phyloP scores from a whole-genome alignment of 1,139 yeast genomes.

The Lodderomyces metapsilosis region DNA sequence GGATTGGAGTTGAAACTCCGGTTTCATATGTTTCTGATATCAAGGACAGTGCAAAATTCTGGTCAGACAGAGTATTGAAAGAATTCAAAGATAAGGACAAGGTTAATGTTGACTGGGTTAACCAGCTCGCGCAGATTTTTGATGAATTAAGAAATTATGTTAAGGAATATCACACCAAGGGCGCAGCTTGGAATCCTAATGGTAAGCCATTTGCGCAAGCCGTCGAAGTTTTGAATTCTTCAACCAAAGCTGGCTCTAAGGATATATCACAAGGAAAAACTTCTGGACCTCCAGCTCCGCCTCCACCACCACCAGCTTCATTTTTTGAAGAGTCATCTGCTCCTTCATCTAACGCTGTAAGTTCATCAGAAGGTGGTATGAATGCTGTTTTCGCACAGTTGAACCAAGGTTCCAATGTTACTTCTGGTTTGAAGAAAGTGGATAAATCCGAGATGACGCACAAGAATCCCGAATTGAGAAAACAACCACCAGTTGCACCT shows the following conservation, averaged over 20 bases:
- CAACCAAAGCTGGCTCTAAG: constrained; percentile 30
- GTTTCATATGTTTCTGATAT: constrained; percentile 74
- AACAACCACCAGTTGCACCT: constrained; percentile 61
- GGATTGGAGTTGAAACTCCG: constrained; percentile 79
- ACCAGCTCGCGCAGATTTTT: constrained; percentile 57
- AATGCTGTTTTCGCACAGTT: constrained; percentile 90
- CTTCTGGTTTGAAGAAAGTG: constrained; percentile 85
- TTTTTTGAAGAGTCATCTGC: constrained; percentile 41
- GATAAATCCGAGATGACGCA: constrained; percentile 94
- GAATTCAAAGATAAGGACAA: constrained; percentile 73
- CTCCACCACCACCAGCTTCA: constrained; percentile 80
- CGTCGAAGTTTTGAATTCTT: constrained; percentile 14
- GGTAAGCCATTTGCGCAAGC: constrained; percentile 48
- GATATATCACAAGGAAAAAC: constrained; percentile 17
- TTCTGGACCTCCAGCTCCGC: constrained; percentile 29
- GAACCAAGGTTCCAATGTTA: constrained; percentile 80
- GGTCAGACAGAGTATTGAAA: constrained; percentile 87
- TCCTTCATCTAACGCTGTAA: constrained; percentile 16
- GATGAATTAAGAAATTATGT: constrained; percentile 71
- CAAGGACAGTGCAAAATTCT: constrained; percentile 89
- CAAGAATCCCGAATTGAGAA: constrained; percentile 82
- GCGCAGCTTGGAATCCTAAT: constrained; percentile 70
- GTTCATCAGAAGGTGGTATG: constrained; percentile 54
- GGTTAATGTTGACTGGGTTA: constrained; percentile 77
- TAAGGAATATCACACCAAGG: constrained; percentile 75